These are phyloP conservation scores for Ophiostoma australiae DNA, from an alignment of 2,329 filamentous ascomycete species.

Conservation along the genomic window DNA sequence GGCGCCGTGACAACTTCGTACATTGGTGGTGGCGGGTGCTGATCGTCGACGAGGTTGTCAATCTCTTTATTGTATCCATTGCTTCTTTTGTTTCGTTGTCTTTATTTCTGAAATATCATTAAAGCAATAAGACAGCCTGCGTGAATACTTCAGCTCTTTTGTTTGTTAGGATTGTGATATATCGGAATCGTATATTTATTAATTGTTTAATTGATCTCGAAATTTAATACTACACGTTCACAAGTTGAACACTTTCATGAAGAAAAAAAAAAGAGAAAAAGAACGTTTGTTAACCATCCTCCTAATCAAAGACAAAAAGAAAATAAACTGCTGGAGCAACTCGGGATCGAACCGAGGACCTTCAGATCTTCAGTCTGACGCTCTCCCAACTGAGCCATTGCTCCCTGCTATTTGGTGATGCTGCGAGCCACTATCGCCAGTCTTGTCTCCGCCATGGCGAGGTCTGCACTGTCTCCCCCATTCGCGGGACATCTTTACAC, in stretches of 20 bases:
- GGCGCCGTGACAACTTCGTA: background rate
- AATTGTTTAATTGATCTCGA: too few relatives aligned
- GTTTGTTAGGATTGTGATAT: too few relatives aligned
- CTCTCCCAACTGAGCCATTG: slow-evolving; percentile 11
- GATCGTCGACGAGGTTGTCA: background rate
- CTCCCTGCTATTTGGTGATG: background rate
- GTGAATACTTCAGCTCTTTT: too few relatives aligned
- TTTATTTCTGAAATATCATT: too few relatives aligned
- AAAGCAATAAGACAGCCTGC: too few relatives aligned
- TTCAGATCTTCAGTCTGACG: slow-evolving; percentile 11
- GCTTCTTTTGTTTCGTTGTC: background rate
- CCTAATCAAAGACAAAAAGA: background rate
- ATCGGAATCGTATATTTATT: too few relatives aligned
- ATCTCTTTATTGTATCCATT: background rate
- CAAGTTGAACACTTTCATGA: too few relatives aligned
- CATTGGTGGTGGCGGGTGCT: background rate
- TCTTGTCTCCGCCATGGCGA: background rate
- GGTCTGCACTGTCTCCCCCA: background rate
- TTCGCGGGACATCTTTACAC: background rate
- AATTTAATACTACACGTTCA: too few relatives aligned
- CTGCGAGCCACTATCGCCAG: background rate
- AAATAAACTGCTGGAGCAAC: slow-evolving; percentile 1
- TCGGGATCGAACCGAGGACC: slow-evolving; percentile 10
- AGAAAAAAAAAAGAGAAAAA: too few relatives aligned
- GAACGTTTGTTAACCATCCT: too few relatives aligned